Conservation (phyloP, 1,284 basidiomycete genomes). For the Hortiboletus rubellus region DNA sequence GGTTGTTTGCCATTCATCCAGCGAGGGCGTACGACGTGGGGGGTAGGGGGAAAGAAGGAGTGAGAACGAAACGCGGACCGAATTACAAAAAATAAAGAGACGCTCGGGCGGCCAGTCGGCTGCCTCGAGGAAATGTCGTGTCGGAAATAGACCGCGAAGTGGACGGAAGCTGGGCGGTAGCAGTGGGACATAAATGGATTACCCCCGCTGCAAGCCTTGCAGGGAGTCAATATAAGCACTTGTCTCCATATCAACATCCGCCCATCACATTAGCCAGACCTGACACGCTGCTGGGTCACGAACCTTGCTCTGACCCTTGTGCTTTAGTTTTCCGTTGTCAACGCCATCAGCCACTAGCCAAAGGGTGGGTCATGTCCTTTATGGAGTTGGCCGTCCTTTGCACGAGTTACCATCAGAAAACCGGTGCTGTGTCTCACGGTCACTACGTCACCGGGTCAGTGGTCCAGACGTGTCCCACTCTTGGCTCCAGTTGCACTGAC, state of each 20-base stretch:
- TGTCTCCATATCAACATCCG: constrained; percentile 25
- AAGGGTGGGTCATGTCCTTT: background rate
- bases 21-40: constrained; percentile 16
- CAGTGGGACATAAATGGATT: constrained; percentile 1
- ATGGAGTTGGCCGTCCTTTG: background rate
- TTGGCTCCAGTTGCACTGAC: background rate
- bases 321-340: background rate
- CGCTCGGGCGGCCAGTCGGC: constrained; percentile 20
- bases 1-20: constrained; percentile 55
- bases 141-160: constrained; percentile 22
- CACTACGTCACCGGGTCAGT: too few relatives aligned
- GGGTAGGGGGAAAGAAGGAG: constrained; percentile 5
- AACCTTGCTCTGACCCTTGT: background rate
- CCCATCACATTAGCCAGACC: constrained; percentile 1
- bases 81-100: constrained; percentile 16
- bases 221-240: too few relatives aligned
- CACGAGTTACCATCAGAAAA: constrained; percentile 5
- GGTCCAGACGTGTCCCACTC: background rate
- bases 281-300: background rate
- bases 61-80: constrained; percentile 1
- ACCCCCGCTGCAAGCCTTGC: too few relatives aligned
- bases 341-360: background rate
- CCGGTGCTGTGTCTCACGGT: background rate
- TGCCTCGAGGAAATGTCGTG: constrained; percentile 34
- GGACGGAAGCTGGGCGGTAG: background rate